These are phyloP conservation scores for Paratrimastix pyriformis DNA, from an alignment of 78 protist genomes.

Conservation along the genomic window DNA sequence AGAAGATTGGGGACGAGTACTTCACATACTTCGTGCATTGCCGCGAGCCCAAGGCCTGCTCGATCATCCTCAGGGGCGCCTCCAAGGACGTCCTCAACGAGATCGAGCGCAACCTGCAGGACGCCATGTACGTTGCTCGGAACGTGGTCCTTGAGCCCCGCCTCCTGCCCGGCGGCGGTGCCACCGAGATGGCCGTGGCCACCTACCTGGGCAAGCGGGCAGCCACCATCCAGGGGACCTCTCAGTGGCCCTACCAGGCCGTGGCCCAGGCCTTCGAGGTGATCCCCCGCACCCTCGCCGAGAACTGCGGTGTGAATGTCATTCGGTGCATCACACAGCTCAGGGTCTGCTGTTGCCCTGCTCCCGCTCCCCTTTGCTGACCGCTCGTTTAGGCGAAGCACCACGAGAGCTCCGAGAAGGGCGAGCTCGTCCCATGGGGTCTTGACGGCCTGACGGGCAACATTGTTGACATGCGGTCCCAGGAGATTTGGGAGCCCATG, in stretches of 20 bases:
- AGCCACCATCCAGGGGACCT: constrained; percentile 67
- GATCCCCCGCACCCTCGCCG: constrained; percentile 87
- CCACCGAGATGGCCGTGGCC: constrained; percentile 87
- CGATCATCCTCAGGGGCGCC: constrained; percentile 96
- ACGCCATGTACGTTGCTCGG: constrained; percentile 95
- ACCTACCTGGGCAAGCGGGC: constrained; percentile 53
- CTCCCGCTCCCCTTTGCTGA: neutral
- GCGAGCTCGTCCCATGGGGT: constrained; percentile 69
- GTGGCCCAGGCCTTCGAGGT: constrained; percentile 70
- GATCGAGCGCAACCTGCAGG: constrained; percentile 75
- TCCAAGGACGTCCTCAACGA: constrained; percentile 95
- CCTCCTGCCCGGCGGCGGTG: constrained; percentile 98
- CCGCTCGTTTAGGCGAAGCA: neutral
- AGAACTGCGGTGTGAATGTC: constrained; percentile 94
- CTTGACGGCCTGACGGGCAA: constrained; percentile 83
- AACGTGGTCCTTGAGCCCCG: constrained; percentile 84
- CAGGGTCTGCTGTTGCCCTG: neutral
- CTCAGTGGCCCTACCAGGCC: constrained; percentile 83
- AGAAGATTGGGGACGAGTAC: constrained; percentile 96
- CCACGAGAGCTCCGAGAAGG: constrained; percentile 37
- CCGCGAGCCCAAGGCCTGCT: constrained; percentile 94
- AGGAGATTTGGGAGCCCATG: constrained; percentile 92
- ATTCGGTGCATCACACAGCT: constrained; percentile 89
- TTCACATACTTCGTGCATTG: constrained; percentile 92
- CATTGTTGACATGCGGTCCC: constrained; percentile 65